phyloP scores from a whole-genome alignment of 345 rosid genomes.

The Viola odorata region DNA sequence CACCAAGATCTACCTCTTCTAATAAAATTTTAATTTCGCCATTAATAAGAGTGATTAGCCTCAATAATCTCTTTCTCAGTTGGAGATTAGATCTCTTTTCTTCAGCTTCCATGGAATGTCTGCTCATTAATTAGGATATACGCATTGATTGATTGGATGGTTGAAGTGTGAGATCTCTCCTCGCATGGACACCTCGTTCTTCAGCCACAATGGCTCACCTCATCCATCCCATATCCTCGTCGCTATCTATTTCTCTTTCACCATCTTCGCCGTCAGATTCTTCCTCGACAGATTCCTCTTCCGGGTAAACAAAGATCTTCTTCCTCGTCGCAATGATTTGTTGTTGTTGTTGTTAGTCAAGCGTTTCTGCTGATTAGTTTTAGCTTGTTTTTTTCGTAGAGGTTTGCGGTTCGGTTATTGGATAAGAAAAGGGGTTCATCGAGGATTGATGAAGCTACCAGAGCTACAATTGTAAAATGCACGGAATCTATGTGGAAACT shows the following conservation, averaged over 20 bases:
- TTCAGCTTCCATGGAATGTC: no score
- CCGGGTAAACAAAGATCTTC: constrained; percentile 43
- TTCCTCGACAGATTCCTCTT: constrained; percentile 71
- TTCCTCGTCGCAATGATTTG: neutral
- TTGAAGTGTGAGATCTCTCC: constrained; percentile 12
- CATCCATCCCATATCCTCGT: constrained; percentile 45
- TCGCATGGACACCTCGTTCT: constrained; percentile 47
- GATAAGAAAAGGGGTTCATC: constrained; percentile 28
- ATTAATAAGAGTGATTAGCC: no score
- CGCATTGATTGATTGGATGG: constrained; percentile 12
- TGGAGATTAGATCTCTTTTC: no score
- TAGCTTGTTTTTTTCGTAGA: constrained; percentile 34
- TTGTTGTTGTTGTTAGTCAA: neutral
- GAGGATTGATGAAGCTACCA: constrained; percentile 45
- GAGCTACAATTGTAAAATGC: constrained; percentile 56
- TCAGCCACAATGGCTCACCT: constrained; percentile 31
- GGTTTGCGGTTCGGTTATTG: constrained; percentile 60
- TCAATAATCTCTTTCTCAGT: no score
- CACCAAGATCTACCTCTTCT: no score
- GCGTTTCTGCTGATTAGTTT: neutral
- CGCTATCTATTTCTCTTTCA: constrained; percentile 58
- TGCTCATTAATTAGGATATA: neutral
- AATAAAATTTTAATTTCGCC: no score
- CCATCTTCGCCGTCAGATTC: constrained; percentile 54
- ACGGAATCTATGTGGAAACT: constrained; percentile 93